A percentile compares a stretch with the other conserved stretches of the same genome.
These are phyloP conservation scores for Hsuehochloa calcarea DNA, from an alignment of 176 grass and related monocot genomes.

Conservation along the genomic window DNA sequence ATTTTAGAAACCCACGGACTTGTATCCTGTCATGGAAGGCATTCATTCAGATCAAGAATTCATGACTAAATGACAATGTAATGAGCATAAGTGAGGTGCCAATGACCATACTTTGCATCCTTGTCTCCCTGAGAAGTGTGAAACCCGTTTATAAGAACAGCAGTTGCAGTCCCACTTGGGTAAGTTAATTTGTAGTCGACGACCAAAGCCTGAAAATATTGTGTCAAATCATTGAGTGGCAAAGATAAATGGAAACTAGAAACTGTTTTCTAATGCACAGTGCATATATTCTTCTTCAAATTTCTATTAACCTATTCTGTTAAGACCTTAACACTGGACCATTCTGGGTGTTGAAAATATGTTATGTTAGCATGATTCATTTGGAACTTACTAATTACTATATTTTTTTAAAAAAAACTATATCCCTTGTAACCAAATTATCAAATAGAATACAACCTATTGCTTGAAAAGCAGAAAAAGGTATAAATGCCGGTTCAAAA, in stretches of 20 bases:
- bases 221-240: background rate
- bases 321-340: background rate
- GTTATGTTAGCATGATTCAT: background rate
- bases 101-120: conserved; percentile 57
- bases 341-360: background rate
- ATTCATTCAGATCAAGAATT: background rate
- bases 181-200: conserved; percentile 89
- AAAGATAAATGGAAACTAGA: background rate
- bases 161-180: conserved; percentile 87
- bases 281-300: background rate
- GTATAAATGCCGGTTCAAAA: background rate
- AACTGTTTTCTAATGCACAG: background rate
- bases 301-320: background rate
- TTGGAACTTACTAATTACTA: background rate
- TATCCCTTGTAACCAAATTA: background rate
- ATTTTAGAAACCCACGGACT: conserved; percentile 75
- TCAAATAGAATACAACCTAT: background rate
- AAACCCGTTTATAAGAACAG: conserved; percentile 88
- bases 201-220: conserved; percentile 69
- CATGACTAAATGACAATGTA: background rate
- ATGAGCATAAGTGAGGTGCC: background rate
- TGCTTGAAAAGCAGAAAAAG: background rate
- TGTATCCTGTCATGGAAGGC: conserved; percentile 53
- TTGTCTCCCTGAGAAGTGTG: conserved; percentile 74
- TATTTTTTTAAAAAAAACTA: background rate